Percentiles rank a stretch among this genome's conserved stretches.
Conservation (phyloP, 2,329 filamentous ascomycete genomes). For the Diaporthe australafricana region DNA sequence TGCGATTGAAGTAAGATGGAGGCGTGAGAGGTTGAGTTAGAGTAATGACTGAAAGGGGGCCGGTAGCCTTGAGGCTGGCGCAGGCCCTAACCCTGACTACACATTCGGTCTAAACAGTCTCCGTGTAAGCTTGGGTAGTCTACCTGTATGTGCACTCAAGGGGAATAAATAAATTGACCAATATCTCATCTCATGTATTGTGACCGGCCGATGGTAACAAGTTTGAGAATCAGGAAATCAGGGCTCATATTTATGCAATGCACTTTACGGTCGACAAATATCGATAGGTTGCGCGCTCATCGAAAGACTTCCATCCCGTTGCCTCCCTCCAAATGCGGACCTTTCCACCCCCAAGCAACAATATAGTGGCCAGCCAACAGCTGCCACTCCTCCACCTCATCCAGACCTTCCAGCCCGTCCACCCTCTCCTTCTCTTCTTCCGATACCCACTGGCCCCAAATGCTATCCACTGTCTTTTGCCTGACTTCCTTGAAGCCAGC, state of each 20-base stretch:
- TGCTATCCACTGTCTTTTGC: constrained; percentile 61
- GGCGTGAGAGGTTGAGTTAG: not conserved
- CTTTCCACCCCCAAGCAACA: constrained; percentile 87
- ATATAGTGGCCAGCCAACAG: constrained; percentile 90
- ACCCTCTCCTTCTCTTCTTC: constrained; percentile 82
- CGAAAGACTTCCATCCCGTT: not conserved
- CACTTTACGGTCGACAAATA: no score
- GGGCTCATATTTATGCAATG: no score
- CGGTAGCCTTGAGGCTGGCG: not conserved
- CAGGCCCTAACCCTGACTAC: not conserved
- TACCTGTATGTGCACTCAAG: not conserved
- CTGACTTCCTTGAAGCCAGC: constrained; percentile 70
- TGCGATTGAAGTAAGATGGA: not conserved
- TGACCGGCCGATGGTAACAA: no score
- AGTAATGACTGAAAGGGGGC: not conserved
- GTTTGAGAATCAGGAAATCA: no score
- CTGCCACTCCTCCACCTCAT: constrained; percentile 96
- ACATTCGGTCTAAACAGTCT: not conserved
- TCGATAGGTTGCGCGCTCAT: not conserved
- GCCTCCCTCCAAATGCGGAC: constrained; percentile 51
- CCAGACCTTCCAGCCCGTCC: constrained; percentile 84
- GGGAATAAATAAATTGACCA: no score
- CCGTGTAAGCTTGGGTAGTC: not conserved
- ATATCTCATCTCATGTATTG: no score
- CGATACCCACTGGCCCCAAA: constrained; percentile 82